Evolutionary conservation across 1,139 yeast species (phyloP).

Genomic region (Yamadazyma friedrichii): DNA sequence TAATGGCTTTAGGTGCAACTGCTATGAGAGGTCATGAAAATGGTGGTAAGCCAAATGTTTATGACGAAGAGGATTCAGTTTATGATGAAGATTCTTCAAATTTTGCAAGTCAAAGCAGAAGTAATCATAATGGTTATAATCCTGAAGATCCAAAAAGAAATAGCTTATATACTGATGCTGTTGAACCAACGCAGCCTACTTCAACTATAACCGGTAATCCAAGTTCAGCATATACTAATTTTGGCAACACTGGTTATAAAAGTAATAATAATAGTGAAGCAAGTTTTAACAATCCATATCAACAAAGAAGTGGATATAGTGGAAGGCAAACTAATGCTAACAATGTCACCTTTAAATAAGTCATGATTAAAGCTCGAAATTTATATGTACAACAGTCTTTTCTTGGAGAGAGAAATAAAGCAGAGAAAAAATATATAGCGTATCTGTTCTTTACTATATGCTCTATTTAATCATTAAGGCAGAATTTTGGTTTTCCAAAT

Average conservation of each 20-base stretch:
- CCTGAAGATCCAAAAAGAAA: conserved; percentile 28
- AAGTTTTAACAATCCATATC: conserved; percentile 19
- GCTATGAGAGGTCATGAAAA: conserved; percentile 79
- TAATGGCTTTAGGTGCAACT: conserved; percentile 85
- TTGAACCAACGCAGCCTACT: conserved; percentile 45
- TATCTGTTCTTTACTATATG: background rate
- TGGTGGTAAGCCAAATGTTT: conserved; percentile 25
- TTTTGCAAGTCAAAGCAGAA: conserved; percentile 12
- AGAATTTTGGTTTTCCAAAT: conserved; percentile 47
- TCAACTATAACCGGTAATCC: conserved; percentile 48
- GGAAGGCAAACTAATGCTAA: conserved; percentile 14
- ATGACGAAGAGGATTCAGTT: conserved; percentile 36
- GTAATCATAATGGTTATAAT: conserved; percentile 11
- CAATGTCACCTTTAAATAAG: conserved; percentile 21
- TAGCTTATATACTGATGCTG: conserved; percentile 26
- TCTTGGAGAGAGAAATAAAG: background rate
- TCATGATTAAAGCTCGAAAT: background rate
- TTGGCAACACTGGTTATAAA: conserved; percentile 15
- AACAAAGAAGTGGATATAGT: conserved; percentile 12
- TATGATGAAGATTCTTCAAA: conserved; percentile 33
- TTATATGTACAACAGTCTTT: background rate
- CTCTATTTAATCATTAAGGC: conserved; percentile 17
- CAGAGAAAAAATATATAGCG: background rate
- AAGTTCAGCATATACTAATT: conserved; percentile 30
- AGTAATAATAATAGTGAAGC: conserved; percentile 9